phyloP scores from a whole-genome alignment of 73 alveolate species.

The Paramecium pentaurelia region DNA sequence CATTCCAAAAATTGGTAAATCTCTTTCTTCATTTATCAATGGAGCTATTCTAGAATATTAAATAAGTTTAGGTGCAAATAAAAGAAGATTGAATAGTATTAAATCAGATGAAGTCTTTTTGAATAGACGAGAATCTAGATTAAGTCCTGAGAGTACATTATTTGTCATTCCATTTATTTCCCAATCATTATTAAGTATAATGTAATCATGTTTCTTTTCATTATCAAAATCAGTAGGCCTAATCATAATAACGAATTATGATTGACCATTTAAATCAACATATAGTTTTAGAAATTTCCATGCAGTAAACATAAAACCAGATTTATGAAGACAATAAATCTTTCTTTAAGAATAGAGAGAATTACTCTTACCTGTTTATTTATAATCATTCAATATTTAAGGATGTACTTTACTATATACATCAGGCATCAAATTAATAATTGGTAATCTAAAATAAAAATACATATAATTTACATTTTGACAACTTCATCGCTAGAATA shows the following conservation, averaged over 20 bases:
- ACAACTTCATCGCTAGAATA: conserved; percentile 30
- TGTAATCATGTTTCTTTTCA: conserved; percentile 47
- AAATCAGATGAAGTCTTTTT: neutral
- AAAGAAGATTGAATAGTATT: neutral
- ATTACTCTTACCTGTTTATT: conserved; percentile 21
- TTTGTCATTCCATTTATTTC: conserved; percentile 55
- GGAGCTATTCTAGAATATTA: conserved; percentile 12
- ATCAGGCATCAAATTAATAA: conserved; percentile 48
- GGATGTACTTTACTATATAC: conserved; percentile 50
- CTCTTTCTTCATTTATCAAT: neutral
- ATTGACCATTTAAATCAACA: conserved; percentile 36
- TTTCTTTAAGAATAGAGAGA: conserved; percentile 58
- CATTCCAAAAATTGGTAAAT: conserved; percentile 11
- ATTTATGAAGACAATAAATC: conserved; percentile 48
- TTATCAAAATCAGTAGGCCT: conserved; percentile 45
- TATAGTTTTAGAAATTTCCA: conserved; percentile 56
- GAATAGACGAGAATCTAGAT: neutral
- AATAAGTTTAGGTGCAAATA: conserved; percentile 27
- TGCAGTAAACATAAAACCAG: conserved; percentile 54
- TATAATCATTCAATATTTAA: conserved; percentile 6
- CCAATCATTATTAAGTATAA: conserved; percentile 55
- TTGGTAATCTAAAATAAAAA: neutral
- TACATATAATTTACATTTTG: neutral
- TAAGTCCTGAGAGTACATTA: neutral
- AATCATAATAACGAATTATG: conserved; percentile 53